Conservation (phyloP, 139 green algal genomes). For the Spirogloea muscicola region DNA sequence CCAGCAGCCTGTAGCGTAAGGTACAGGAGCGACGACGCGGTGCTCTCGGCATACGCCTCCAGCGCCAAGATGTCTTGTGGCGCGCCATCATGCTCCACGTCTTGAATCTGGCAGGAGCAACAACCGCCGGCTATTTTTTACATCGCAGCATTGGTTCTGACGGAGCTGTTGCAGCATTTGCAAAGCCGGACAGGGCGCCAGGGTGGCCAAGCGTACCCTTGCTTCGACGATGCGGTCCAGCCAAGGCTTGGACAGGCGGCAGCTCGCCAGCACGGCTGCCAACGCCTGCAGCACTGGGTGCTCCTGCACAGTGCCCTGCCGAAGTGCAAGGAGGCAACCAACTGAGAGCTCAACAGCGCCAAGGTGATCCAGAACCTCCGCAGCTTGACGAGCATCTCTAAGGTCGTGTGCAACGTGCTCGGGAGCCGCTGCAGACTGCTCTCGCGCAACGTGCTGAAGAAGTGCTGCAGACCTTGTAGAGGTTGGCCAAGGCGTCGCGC, state of each 20-base stretch:
- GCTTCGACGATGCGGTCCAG: constrained; percentile 28
- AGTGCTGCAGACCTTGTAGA: constrained; percentile 44
- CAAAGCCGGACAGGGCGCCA: too few species aligned
- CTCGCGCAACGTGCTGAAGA: too few species aligned
- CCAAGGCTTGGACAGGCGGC: constrained; percentile 19
- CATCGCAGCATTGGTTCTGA: too few species aligned
- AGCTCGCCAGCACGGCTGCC: constrained; percentile 11
- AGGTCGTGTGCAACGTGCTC: too few species aligned
- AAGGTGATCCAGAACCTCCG: too few species aligned
- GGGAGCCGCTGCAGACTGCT: too few species aligned
- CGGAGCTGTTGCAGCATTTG: too few species aligned
- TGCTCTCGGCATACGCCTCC: constrained; percentile 43
- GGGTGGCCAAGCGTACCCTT: constrained; percentile 14
- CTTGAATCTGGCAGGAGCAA: constrained; percentile 36
- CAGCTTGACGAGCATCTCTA: too few species aligned
- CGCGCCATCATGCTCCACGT: constrained; percentile 9
- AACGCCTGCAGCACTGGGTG: constrained; percentile 33
- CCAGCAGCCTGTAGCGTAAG: constrained; percentile 35
- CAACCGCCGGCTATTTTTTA: too few species aligned
- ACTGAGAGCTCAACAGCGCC: too few species aligned
- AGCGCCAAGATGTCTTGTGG: constrained; percentile 5
- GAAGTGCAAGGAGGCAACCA: too few species aligned
- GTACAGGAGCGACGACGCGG: constrained; percentile 32
- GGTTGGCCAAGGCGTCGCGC: constrained; percentile 17
- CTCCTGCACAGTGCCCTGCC: too few species aligned